Percentiles rank a stretch among this genome's conserved stretches.
Evolutionary conservation across 371 early-diverging fungal genomes (phyloP).

Genomic region (Lichtheimia corymbifera): DNA sequence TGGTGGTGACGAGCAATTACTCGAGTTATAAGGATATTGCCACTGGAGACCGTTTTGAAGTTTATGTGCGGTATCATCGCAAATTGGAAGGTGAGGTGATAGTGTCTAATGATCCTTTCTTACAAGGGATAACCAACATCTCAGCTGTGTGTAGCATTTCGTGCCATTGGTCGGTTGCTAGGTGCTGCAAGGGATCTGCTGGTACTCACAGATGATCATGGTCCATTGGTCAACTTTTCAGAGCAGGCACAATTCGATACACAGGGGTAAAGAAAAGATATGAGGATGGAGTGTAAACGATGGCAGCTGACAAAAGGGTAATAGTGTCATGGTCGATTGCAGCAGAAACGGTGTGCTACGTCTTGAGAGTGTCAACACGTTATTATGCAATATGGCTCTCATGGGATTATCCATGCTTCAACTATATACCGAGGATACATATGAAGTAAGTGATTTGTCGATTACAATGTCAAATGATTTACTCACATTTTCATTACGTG

Average conservation of each 20-base stretch:
- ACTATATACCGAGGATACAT: constrained; percentile 91
- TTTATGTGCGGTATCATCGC: constrained; percentile 62
- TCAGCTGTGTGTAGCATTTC: constrained; percentile 60
- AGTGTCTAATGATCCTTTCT: too few species aligned
- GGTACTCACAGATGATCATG: constrained; percentile 37
- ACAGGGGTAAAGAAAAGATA: constrained; percentile 45
- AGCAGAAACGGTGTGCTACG: constrained; percentile 78
- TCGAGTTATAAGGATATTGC: constrained; percentile 30
- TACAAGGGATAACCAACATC: too few species aligned
- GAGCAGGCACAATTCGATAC: constrained; percentile 75
- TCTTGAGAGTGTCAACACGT: constrained; percentile 57
- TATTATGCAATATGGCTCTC: constrained; percentile 74
- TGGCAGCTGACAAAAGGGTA: not conserved
- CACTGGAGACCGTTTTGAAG: constrained; percentile 41
- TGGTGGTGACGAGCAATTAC: constrained; percentile 42
- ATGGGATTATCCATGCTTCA: constrained; percentile 86
- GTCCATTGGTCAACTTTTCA: constrained; percentile 48
- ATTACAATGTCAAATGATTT: not conserved
- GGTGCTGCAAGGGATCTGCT: constrained; percentile 56
- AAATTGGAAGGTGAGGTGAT: constrained; percentile 59
- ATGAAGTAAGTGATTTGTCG: constrained; percentile 38
- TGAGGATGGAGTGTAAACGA: not conserved
- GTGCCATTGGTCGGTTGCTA: constrained; percentile 74
- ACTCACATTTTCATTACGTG: not conserved
- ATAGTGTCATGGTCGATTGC: constrained; percentile 83